Evolutionary conservation across 2,329 filamentous ascomycete species (phyloP).

Genomic region (Pseudogymnoascus sp.): DNA sequence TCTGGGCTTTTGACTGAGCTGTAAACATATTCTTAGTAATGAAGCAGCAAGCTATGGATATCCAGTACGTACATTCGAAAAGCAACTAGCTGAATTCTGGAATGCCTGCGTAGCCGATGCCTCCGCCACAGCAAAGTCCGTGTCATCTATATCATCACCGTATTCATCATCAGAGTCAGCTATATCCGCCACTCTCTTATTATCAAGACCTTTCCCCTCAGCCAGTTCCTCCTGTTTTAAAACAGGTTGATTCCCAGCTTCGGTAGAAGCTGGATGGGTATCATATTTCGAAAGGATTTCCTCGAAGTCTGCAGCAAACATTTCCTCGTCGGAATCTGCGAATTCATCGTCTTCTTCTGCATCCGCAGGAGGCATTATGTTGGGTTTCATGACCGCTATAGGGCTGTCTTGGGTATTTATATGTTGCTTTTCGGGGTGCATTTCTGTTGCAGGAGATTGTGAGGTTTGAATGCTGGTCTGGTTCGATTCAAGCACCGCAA

Average conservation of each 20-base stretch:
- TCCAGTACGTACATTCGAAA: constrained; percentile 45
- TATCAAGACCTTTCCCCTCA: constrained; percentile 18
- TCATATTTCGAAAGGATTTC: constrained; percentile 49
- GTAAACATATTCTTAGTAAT: constrained; percentile 50
- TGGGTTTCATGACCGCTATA: not conserved
- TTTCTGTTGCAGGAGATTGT: constrained; percentile 7
- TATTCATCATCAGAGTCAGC: constrained; percentile 63
- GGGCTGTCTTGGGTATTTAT: not conserved
- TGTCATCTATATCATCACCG: constrained; percentile 52
- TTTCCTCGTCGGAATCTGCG: constrained; percentile 56
- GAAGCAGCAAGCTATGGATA: constrained; percentile 23
- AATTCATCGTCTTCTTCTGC: constrained; percentile 46
- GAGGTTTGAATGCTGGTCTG: constrained; percentile 18
- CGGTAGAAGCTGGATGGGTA: constrained; percentile 21
- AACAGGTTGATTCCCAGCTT: constrained; percentile 12
- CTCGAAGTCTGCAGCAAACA: constrained; percentile 49
- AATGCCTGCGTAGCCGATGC: constrained; percentile 61
- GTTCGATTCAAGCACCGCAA: constrained; percentile 45
- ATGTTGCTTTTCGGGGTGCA: not conserved
- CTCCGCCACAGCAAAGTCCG: constrained; percentile 72
- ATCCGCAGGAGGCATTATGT: not conserved
- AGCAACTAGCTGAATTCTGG: constrained; percentile 26
- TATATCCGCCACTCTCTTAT: constrained; percentile 30
- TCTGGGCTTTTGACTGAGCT: constrained; percentile 59
- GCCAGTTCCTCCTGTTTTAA: constrained; percentile 8